Evolutionary conservation across 2,329 filamentous ascomycete genomes (phyloP).

Genomic region (Balansia obtecta): DNA sequence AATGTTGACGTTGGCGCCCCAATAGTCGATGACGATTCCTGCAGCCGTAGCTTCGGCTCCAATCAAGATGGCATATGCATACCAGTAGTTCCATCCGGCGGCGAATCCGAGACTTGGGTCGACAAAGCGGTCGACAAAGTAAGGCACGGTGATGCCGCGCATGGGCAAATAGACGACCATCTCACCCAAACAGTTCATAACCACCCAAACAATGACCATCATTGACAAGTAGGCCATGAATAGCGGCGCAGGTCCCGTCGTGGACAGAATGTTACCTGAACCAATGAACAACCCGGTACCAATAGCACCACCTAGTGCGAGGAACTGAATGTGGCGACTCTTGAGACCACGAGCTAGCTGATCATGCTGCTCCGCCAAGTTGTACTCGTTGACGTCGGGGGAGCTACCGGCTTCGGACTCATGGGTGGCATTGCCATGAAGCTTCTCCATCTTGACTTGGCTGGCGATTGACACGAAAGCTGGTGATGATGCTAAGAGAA

Average conservation of each 20-base stretch:
- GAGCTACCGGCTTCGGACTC: slow-evolving; percentile 13
- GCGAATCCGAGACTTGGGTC: slow-evolving; percentile 45
- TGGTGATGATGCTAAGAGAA: background rate
- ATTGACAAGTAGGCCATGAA: slow-evolving; percentile 55
- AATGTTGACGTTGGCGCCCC: slow-evolving; percentile 37
- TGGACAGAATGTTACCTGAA: slow-evolving; percentile 42
- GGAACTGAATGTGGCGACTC: slow-evolving; percentile 47
- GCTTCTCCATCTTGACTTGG: slow-evolving; percentile 11
- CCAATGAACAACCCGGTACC: slow-evolving; percentile 54
- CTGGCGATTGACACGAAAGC: background rate
- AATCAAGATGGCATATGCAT: slow-evolving; percentile 45
- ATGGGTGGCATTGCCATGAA: slow-evolving; percentile 5
- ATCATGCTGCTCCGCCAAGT: slow-evolving; percentile 24
- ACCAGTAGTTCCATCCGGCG: slow-evolving; percentile 50
- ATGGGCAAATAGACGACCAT: slow-evolving; percentile 43
- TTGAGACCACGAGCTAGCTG: slow-evolving; percentile 45
- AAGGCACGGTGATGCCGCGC: slow-evolving; percentile 43
- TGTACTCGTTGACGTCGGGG: slow-evolving; percentile 18
- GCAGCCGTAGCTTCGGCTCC: slow-evolving; percentile 46
- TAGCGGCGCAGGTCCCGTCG: slow-evolving; percentile 50
- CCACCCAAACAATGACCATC: slow-evolving; percentile 39
- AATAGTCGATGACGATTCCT: slow-evolving; percentile 47
- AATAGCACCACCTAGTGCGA: slow-evolving; percentile 45
- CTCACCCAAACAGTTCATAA: slow-evolving; percentile 43
- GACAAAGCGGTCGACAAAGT: slow-evolving; percentile 43